These are phyloP conservation scores for Chamaecrista fasciculata DNA, from an alignment of 306 rosid species.

Conservation along the genomic window DNA sequence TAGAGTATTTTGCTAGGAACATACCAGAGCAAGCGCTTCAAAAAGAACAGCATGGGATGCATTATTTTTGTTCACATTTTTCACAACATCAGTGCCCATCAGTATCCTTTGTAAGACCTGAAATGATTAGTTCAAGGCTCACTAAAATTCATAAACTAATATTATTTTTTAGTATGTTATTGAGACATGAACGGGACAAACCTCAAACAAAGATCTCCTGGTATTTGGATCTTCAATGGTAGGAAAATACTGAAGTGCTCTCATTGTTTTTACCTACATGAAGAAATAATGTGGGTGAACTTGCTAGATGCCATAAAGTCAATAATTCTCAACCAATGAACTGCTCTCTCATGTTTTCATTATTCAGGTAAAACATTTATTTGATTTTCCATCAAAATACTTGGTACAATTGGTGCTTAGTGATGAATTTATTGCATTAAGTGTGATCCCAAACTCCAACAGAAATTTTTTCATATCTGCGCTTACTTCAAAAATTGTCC, in stretches of 20 bases:
- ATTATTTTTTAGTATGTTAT: background rate
- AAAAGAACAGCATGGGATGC: constrained; percentile 99
- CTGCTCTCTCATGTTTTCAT: background rate
- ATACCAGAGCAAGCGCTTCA: constrained; percentile 99
- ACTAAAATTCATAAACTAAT: constrained; percentile 14
- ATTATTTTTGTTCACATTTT: constrained; percentile 97
- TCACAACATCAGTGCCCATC: constrained; percentile 99
- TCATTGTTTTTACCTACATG: constrained; percentile 90
- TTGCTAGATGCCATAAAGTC: background rate
- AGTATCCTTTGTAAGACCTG: constrained; percentile 98
- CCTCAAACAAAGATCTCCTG: constrained; percentile 97
- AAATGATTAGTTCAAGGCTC: constrained; percentile 38
- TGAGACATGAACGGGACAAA: constrained; percentile 39
- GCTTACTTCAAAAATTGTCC: background rate
- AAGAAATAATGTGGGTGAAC: constrained; percentile 27
- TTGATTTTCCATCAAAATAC: background rate
- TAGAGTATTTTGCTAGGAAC: constrained; percentile 22
- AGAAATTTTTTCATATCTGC: background rate
- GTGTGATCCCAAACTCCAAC: background rate
- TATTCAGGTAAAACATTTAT: background rate
- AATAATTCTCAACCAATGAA: background rate
- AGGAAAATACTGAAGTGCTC: constrained; percentile 97
- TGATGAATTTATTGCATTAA: background rate
- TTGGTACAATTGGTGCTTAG: background rate
- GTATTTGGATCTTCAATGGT: constrained; percentile 97